phyloP scores from a whole-genome alignment of 331 rosid genomes.

The Rosa hybrid region DNA sequence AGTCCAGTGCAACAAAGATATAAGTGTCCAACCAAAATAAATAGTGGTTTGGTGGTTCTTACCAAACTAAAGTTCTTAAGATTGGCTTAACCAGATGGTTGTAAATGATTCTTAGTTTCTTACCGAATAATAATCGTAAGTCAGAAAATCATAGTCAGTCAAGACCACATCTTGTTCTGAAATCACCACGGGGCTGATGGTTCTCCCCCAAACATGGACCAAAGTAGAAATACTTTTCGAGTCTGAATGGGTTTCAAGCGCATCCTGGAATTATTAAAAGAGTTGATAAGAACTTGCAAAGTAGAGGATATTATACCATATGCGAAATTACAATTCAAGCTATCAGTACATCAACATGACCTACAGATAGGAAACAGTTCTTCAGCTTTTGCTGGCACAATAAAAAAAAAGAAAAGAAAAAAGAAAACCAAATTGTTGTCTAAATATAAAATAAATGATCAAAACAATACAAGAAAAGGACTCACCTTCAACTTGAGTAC shows the following conservation, averaged over 20 bases:
- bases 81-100: neutral
- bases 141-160: constrained; percentile 27
- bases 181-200: constrained; percentile 44
- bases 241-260: constrained; percentile 71
- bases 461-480: no score
- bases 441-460: no score
- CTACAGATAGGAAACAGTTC: neutral
- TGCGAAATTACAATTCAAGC: neutral
- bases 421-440: no score
- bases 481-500: constrained; percentile 82
- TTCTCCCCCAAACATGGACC: constrained; percentile 58
- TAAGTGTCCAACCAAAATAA: neutral
- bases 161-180: constrained; percentile 70
- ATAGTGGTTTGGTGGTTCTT: neutral
- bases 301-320: neutral
- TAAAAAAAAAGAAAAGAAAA: neutral
- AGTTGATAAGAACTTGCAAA: constrained; percentile 22
- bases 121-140: constrained; percentile 29
- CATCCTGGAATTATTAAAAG: constrained; percentile 55
- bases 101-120: constrained; percentile 8
- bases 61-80: no score
- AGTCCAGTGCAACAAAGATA: neutral
- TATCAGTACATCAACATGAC: no score
- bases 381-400: neutral
- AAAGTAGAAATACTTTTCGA: constrained; percentile 56